Evolutionary conservation across 1,284 basidiomycete genomes (phyloP).

Genomic region (Inonotus hispidus): DNA sequence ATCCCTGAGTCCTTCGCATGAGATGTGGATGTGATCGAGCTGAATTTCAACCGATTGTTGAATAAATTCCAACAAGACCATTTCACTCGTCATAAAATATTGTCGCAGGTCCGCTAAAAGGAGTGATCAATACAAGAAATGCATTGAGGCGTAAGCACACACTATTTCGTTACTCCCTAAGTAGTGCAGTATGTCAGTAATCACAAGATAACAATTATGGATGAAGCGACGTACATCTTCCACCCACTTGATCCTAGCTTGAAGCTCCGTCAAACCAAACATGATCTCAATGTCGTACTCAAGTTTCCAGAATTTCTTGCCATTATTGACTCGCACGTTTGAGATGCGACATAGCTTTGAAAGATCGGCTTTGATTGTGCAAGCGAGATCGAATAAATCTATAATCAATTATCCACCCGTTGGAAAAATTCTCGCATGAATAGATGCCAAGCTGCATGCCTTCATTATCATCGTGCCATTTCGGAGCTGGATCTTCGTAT

Average conservation of each 20-base stretch:
- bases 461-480: constrained; percentile 16
- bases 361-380: constrained; percentile 67
- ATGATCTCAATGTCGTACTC: constrained; percentile 77
- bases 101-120: constrained; percentile 60
- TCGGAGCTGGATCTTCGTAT: background rate
- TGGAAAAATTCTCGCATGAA: background rate
- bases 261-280: constrained; percentile 74
- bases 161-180: constrained; percentile 62
- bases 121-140: constrained; percentile 8
- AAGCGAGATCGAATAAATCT: constrained; percentile 44
- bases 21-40: too few species aligned
- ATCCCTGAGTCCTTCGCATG: too few species aligned
- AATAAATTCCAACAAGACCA: too few species aligned
- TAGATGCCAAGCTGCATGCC: background rate
- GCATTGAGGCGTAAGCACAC: constrained; percentile 25
- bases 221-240: constrained; percentile 50
- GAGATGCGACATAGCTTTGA: constrained; percentile 49
- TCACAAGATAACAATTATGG: background rate
- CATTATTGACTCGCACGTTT: constrained; percentile 48
- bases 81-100: constrained; percentile 44
- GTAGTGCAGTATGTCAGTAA: background rate
- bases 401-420: too few species aligned
- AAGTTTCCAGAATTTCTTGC: constrained; percentile 71
- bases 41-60: too few species aligned
- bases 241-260: constrained; percentile 73